phyloP scores from a whole-genome alignment of 768 basidiomycete species.

The Panellus pusillus region DNA sequence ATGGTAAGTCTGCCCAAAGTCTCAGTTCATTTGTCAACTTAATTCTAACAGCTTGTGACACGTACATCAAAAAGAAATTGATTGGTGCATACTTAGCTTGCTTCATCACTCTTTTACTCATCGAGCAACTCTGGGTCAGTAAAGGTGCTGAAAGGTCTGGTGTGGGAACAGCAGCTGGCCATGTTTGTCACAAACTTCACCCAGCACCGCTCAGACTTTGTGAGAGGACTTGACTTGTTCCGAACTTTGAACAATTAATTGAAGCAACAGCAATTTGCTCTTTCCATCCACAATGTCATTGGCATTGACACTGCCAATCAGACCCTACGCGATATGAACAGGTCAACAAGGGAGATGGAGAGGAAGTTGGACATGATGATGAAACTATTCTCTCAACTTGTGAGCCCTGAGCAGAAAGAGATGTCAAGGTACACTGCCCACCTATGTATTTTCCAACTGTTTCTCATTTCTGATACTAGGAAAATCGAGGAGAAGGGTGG shows the following conservation, averaged over 20 bases:
- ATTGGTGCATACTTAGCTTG: neutral
- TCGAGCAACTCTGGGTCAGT: constrained; percentile 12
- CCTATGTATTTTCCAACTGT: neutral
- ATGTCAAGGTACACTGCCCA: constrained; percentile 12
- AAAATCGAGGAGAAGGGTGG: constrained; percentile 27
- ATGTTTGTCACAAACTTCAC: constrained; percentile 25
- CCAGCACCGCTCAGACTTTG: constrained; percentile 25
- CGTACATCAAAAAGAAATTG: constrained; percentile 9
- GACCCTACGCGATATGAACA: constrained; percentile 2
- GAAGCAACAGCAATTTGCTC: constrained; percentile 19
- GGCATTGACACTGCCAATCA: constrained; percentile 19
- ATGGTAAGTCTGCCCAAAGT: constrained; percentile 29
- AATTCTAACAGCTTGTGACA: constrained; percentile 9
- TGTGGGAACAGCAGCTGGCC: constrained; percentile 29
- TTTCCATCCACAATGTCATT: constrained; percentile 29
- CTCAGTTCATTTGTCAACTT: constrained; percentile 14
- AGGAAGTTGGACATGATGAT: constrained; percentile 25
- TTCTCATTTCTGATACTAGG: neutral
- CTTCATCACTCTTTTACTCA: neutral
- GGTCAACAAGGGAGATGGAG: constrained; percentile 15
- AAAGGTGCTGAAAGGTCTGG: constrained; percentile 31
- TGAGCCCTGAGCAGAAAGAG: constrained; percentile 26
- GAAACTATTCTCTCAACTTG: constrained; percentile 23
- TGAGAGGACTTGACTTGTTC: no score
- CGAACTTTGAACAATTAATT: no score